phyloP scores from a whole-genome alignment of 2,329 filamentous ascomycete species.

The Colletotrichum plurivorum region DNA sequence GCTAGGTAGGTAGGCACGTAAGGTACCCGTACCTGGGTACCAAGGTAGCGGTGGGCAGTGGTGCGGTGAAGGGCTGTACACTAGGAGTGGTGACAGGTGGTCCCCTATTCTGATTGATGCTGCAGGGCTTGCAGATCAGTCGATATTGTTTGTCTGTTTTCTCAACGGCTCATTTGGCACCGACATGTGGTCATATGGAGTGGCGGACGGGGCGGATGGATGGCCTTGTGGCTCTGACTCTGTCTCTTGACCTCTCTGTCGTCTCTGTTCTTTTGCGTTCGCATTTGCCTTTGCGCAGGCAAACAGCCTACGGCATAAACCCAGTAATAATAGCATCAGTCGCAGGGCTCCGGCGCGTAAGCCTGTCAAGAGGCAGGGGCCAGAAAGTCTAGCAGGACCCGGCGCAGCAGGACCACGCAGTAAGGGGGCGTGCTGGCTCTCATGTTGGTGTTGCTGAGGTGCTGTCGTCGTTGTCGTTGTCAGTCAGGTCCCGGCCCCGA shows the following conservation, averaged over 20 bases:
- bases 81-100: slow-evolving; percentile 21
- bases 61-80: background rate
- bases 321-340: slow-evolving; percentile 16
- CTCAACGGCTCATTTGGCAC: slow-evolving; percentile 26
- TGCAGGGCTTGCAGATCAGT: slow-evolving; percentile 29
- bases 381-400: slow-evolving; percentile 19
- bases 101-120: slow-evolving; percentile 30
- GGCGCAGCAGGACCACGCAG: background rate
- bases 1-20: too few species aligned
- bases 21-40: too few species aligned
- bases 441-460: too few species aligned
- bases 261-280: background rate
- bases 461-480: too few species aligned
- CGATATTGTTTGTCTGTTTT: slow-evolving; percentile 25
- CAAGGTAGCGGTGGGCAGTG: background rate
- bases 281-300: background rate
- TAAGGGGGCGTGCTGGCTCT: background rate
- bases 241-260: too few species aligned
- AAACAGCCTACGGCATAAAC: slow-evolving; percentile 14
- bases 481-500: too few species aligned
- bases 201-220: background rate
- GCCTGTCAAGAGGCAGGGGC: background rate
- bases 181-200: background rate
- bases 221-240: too few species aligned
- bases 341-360: background rate